A percentile compares a stretch with the other conserved stretches of the same genome.
phyloP scores from a whole-genome alignment of 2,329 filamentous ascomycete species.

The Paramyrothecium sp. region DNA sequence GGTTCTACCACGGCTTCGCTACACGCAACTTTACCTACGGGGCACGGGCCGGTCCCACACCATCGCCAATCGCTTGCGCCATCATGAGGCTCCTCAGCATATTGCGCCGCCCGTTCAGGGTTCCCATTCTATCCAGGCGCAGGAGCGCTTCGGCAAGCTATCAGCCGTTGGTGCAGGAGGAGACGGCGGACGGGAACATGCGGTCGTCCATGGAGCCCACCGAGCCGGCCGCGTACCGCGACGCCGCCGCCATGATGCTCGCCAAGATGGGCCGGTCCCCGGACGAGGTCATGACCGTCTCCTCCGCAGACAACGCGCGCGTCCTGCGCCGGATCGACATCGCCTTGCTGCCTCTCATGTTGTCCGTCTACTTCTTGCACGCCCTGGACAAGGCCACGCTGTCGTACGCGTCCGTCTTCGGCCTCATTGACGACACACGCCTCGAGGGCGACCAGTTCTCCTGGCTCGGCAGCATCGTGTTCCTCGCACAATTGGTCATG shows the following conservation, averaged over 20 bases:
- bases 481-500: slow-evolving; percentile 58
- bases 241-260: slow-evolving; percentile 45
- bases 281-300: slow-evolving; percentile 27
- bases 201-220: background rate
- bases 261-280: slow-evolving; percentile 34
- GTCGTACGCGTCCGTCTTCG: slow-evolving; percentile 62
- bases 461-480: slow-evolving; percentile 61
- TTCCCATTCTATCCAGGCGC: background rate
- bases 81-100: background rate
- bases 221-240: slow-evolving; percentile 22
- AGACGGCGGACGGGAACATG: background rate
- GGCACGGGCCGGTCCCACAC: too few species aligned
- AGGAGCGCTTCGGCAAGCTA: slow-evolving; percentile 12
- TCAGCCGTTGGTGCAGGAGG: slow-evolving; percentile 15
- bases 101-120: background rate
- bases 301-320: slow-evolving; percentile 30
- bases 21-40: too few species aligned
- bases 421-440: slow-evolving; percentile 56
- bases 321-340: slow-evolving; percentile 37
- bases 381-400: slow-evolving; percentile 62
- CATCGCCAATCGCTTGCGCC: background rate
- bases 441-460: slow-evolving; percentile 57
- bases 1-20: too few species aligned
- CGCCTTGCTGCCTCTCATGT: slow-evolving; percentile 43
- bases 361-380: slow-evolving; percentile 63